These are phyloP conservation scores for Dovyalis caffra DNA, from an alignment of 345 rosid species.

Conservation along the genomic window DNA sequence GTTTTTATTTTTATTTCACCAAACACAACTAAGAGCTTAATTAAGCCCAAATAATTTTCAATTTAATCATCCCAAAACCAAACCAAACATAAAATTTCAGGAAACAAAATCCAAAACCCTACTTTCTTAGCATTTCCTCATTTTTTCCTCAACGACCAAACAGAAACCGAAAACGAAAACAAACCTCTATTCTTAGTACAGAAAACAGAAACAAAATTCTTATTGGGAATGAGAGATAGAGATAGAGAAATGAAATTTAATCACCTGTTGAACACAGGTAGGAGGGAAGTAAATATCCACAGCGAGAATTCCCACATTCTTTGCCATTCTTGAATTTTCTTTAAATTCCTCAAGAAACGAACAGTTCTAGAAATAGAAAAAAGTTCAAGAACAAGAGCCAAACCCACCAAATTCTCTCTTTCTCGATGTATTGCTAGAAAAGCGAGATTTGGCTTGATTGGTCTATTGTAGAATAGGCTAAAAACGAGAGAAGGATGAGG, in stretches of 20 bases:
- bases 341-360: neutral
- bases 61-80: too few relatives aligned
- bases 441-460: neutral
- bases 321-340: constrained; percentile 48
- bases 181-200: neutral
- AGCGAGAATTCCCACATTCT: constrained; percentile 97
- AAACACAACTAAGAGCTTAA: neutral
- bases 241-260: neutral
- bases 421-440: neutral
- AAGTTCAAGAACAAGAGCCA: neutral
- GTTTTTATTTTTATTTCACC: too few relatives aligned
- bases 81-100: neutral
- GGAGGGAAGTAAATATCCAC: constrained; percentile 98
- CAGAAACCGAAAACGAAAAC: neutral
- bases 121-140: neutral
- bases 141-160: constrained; percentile 12
- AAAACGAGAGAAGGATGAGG: neutral
- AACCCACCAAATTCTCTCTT: neutral
- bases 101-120: neutral
- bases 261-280: constrained; percentile 89
- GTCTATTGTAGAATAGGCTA: neutral
- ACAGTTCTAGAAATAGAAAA: neutral
- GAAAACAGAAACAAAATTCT: constrained; percentile 2
- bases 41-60: neutral
- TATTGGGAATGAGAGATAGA: neutral